Evolutionary conservation across 2,329 filamentous ascomycete genomes (phyloP).

Genomic region (Cytospora paraplurivora): DNA sequence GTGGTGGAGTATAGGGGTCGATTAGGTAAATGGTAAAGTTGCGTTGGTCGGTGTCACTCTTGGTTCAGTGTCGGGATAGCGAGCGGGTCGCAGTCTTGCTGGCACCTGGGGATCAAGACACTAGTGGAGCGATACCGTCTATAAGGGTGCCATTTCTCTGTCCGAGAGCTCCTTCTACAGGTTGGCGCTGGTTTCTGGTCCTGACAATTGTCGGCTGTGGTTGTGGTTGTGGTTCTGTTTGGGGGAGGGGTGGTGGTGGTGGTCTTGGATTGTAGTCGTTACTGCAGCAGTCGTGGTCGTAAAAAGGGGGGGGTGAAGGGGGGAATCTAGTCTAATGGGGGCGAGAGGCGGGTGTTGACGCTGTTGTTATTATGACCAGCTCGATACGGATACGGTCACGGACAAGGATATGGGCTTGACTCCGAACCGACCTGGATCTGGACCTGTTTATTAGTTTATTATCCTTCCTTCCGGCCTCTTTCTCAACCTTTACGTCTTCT

Average conservation of each 20-base stretch:
- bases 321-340: no score
- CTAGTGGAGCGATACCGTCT: conserved; percentile 12
- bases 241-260: no score
- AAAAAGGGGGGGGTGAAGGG: conserved; percentile 14
- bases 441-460: no score
- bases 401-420: no score
- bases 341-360: no score
- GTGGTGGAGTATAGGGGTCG: conserved; percentile 30
- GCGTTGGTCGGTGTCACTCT: conserved; percentile 18
- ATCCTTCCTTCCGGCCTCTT: not conserved
- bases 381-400: conserved; percentile 12
- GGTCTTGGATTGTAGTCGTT: no score
- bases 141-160: conserved; percentile 22
- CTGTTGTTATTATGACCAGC: conserved; percentile 15
- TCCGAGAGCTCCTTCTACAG: not conserved
- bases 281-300: no score
- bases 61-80: conserved; percentile 18
- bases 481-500: not conserved
- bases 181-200: not conserved
- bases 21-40: conserved; percentile 26
- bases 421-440: no score
- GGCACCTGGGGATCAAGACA: conserved; percentile 10
- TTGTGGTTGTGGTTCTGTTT: not conserved
- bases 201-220: not conserved
- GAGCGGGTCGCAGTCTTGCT: conserved; percentile 18